Base-by-base conservation (phyloP, 805 yeast species). In the Zygosaccharomyces pseudorouxii region DNA sequence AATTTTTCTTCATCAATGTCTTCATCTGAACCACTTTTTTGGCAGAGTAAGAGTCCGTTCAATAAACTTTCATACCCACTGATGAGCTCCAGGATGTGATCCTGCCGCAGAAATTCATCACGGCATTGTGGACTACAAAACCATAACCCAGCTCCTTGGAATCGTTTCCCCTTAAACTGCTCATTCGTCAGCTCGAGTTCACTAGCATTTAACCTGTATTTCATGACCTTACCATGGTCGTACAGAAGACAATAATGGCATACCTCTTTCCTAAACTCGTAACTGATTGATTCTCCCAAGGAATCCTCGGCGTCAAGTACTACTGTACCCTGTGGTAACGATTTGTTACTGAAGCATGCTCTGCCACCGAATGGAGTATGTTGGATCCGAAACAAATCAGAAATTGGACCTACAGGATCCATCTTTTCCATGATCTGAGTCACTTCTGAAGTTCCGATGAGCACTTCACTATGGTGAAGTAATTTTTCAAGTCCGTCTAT, bases 211-310 rank as follows among this genome's bases (percentile, higher is more conserved):
- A 74, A 53, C 47, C 70, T 76, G 45, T 63, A 56, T 53, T 77
- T 80, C 66, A 79, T 65, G 35, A 68, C 66, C 29, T 63, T 66
- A 0, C 85, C 84, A 52, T 71, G 60, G 28, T 69, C 70, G 53
- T 80, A 82, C 2, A 53, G 46, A 56, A 72, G 79, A 54, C 89
- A 82, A 50, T 59, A 56, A 6, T 75, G 70, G 59, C 89, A 82
- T 1, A 79, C 84, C 55, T 82, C 88, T 53, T 80, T 81, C 43
- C 78, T 73, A 60, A 80, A 82, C 3, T 79, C 80, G 49, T 73
- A 70, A 14, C 71, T 62, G 2, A 82, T 70, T 1, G 78, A 69
- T 12, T 73, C 66, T 8, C 83, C 75, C 35, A 79, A 61, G 0
- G 82, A 80, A 2, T 60, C 47, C 3, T 58, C 51, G 14, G 78